phyloP scores from a whole-genome alignment of 2,329 filamentous ascomycete genomes.

The Fusarium nanum region DNA sequence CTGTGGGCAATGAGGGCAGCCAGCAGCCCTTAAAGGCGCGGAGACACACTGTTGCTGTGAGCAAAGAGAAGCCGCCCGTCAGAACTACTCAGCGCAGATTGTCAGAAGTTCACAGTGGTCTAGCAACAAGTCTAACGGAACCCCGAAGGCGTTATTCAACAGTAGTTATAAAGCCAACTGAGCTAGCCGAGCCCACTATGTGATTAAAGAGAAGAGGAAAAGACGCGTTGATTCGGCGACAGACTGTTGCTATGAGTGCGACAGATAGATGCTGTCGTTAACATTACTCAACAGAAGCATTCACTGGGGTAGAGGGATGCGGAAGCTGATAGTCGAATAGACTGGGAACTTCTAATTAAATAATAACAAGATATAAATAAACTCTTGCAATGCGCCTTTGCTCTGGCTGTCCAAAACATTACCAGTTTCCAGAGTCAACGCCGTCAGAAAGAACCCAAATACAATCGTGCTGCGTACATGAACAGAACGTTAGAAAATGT shows the following conservation, averaged over 20 bases:
- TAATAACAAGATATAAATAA: background rate
- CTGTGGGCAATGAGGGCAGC: background rate
- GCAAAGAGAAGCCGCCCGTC: background rate
- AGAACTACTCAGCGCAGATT: background rate
- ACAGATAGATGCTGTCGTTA: slow-evolving; percentile 5
- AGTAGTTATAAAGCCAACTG: background rate
- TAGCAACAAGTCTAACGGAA: background rate
- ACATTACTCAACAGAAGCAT: background rate
- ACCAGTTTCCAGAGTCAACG: background rate
- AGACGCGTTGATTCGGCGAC: background rate
- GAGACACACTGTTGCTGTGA: background rate
- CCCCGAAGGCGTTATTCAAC: background rate
- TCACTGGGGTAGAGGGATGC: background rate
- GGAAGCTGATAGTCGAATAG: background rate
- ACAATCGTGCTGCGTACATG: background rate
- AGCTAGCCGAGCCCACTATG: background rate
- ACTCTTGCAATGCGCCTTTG: background rate
- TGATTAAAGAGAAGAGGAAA: background rate
- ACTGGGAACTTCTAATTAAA: background rate
- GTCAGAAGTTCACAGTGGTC: background rate
- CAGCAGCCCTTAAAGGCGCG: background rate
- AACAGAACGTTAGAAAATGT: slow-evolving; percentile 61
- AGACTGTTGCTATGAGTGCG: slow-evolving; percentile 32
- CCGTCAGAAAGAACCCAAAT: background rate
- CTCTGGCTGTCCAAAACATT: background rate